These are phyloP conservation scores for Rhodotorula diobovata DNA, from an alignment of 768 basidiomycete genomes.

Conservation along the genomic window DNA sequence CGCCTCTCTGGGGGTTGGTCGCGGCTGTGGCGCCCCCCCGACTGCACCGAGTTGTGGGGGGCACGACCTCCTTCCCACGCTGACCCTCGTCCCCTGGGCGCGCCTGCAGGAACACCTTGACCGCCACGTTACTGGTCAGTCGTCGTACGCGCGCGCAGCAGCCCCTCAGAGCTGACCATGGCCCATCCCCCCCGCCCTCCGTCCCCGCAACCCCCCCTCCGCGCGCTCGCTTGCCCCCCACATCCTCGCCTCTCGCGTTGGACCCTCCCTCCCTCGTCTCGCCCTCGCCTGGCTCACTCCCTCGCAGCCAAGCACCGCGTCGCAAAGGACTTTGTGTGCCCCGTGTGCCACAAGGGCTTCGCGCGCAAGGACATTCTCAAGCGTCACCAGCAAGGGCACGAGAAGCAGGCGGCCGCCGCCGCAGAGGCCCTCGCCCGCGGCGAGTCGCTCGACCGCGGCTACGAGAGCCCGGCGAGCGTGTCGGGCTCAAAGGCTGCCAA, in stretches of 20 bases:
- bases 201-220: neutral
- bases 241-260: neutral
- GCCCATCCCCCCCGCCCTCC: neutral
- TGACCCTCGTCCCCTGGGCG: neutral
- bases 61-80: neutral
- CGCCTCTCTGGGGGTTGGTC: neutral
- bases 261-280: neutral
- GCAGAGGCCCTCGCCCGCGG: conserved; percentile 18
- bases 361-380: conserved; percentile 39
- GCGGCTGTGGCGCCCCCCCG: no score
- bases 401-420: conserved; percentile 26
- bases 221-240: neutral
- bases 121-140: conserved; percentile 13
- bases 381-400: conserved; percentile 33
- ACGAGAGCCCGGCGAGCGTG: neutral
- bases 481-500: conserved; percentile 5
- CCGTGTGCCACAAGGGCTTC: conserved; percentile 33
- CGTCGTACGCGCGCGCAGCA: neutral
- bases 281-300: neutral
- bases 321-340: conserved; percentile 35
- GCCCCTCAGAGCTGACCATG: neutral
- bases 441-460: conserved; percentile 6
- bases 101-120: conserved; percentile 20
- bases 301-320: conserved; percentile 27
- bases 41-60: neutral